A percentile compares a stretch with the other conserved stretches of the same genome.
Evolutionary conservation across 305 asterid species (phyloP).

Genomic region (Galium porrigens): DNA sequence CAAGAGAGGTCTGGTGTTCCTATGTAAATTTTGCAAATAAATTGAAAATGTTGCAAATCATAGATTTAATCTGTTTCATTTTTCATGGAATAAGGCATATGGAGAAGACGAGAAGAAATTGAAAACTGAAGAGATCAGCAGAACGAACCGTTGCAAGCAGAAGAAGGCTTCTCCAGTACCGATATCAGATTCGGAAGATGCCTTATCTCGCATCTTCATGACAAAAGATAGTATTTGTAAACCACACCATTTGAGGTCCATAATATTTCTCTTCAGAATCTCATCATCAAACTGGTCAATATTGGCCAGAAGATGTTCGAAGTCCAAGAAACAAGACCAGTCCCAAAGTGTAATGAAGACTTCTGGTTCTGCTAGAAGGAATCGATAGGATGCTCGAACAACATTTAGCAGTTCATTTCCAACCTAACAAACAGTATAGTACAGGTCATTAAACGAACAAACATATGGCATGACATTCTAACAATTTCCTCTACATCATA

Average conservation of each 20-base stretch:
- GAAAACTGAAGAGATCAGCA: conserved; percentile 9
- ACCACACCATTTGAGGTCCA: conserved; percentile 64
- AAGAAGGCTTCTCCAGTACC: conserved; percentile 40
- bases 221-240: conserved; percentile 35
- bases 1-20: too few species aligned
- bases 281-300: conserved; percentile 20
- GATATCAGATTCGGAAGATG: conserved; percentile 24
- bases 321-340: conserved; percentile 67
- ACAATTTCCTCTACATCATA: not conserved
- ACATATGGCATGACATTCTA: not conserved
- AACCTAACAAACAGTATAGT: conserved; percentile 26
- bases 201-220: conserved; percentile 39
- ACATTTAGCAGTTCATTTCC: conserved; percentile 40
- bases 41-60: not conserved
- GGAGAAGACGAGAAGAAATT: not conserved
- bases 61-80: not conserved
- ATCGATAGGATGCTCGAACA: conserved; percentile 48
- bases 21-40: not conserved
- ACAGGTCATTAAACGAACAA: conserved; percentile 12
- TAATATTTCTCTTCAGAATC: conserved; percentile 22
- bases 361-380: conserved; percentile 51
- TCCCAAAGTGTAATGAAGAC: conserved; percentile 63
- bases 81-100: not conserved
- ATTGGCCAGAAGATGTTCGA: conserved; percentile 22
- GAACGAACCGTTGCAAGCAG: conserved; percentile 46